A percentile compares a stretch with the other conserved stretches of the same genome.
Evolutionary conservation across 495 filamentous ascomycete genomes (phyloP).

Genomic region (Penicillium herquei): DNA sequence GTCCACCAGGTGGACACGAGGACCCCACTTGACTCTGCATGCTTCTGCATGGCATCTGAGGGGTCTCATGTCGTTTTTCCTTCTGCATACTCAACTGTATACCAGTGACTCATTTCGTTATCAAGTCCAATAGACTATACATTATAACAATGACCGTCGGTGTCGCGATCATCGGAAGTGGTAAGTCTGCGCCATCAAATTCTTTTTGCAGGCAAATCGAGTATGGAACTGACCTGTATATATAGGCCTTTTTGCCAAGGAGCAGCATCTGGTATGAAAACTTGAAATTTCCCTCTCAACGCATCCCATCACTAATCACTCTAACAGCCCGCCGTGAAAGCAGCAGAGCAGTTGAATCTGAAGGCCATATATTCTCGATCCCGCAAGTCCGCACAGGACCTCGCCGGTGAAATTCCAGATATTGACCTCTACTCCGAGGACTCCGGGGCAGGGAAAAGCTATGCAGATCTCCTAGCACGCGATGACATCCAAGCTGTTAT

Average conservation of each 20-base stretch:
- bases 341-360: constrained; percentile 41
- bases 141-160: constrained; percentile 37
- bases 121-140: not conserved
- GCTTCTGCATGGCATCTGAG: constrained; percentile 17
- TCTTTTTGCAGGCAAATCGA: too few species aligned
- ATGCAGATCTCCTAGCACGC: constrained; percentile 61
- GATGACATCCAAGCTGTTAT: constrained; percentile 67
- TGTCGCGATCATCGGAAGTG: constrained; percentile 68
- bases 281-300: too few species aligned
- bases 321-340: constrained; percentile 52
- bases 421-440: constrained; percentile 65
- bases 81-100: not conserved
- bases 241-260: constrained; percentile 49
- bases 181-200: constrained; percentile 35
- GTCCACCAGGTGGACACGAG: constrained; percentile 1
- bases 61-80: not conserved
- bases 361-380: constrained; percentile 66
- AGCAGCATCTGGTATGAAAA: constrained; percentile 41
- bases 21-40: constrained; percentile 17
- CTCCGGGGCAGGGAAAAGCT: constrained; percentile 47
- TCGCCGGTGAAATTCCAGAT: constrained; percentile 31
- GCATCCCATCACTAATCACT: constrained; percentile 6
- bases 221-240: not conserved
- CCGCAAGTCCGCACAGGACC: constrained; percentile 46
- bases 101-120: not conserved